Evolutionary conservation across 2,329 filamentous ascomycete species (phyloP).

Genomic region (Tothia fuscella): DNA sequence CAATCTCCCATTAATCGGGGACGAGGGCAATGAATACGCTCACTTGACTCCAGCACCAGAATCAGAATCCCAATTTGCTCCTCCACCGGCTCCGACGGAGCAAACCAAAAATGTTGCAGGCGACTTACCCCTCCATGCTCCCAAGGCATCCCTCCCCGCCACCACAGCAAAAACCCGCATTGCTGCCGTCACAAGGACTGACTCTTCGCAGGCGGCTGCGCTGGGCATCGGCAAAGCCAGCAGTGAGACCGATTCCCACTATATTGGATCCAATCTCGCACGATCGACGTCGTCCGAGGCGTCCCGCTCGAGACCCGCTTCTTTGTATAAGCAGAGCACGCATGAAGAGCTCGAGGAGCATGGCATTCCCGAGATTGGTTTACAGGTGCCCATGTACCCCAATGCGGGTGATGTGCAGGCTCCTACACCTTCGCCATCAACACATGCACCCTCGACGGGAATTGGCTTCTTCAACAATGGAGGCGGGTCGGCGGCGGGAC

Average conservation of each 20-base stretch:
- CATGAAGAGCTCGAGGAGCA: conserved; percentile 47
- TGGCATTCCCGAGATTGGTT: conserved; percentile 84
- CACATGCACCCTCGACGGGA: conserved; percentile 28
- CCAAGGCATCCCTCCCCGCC: conserved; percentile 72
- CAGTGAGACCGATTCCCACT: conserved; percentile 24
- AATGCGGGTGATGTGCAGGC: conserved; percentile 93
- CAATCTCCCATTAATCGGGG: conserved; percentile 69
- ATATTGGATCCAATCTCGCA: conserved; percentile 18
- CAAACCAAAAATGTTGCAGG: conserved; percentile 68
- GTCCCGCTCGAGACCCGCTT: conserved; percentile 36
- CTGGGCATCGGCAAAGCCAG: conserved; percentile 61
- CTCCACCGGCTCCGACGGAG: conserved; percentile 34
- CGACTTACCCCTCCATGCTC: conserved; percentile 78
- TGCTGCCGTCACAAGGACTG: conserved; percentile 74
- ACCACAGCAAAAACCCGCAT: conserved; percentile 76
- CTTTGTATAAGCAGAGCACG: conserved; percentile 41
- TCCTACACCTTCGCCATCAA: conserved; percentile 61
- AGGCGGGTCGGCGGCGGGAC: conserved; percentile 18
- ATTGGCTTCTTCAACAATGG: conserved; percentile 42
- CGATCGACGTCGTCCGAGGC: conserved; percentile 36
- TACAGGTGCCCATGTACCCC: conserved; percentile 86
- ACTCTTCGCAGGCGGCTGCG: conserved; percentile 76
- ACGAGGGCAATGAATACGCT: conserved; percentile 84
- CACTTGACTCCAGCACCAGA: conserved; percentile 31
- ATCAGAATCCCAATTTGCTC: too few relatives aligned